These are phyloP conservation scores for Saccharomycopsis hybrid DNA, from an alignment of 1,139 yeast genomes.

Conservation along the genomic window DNA sequence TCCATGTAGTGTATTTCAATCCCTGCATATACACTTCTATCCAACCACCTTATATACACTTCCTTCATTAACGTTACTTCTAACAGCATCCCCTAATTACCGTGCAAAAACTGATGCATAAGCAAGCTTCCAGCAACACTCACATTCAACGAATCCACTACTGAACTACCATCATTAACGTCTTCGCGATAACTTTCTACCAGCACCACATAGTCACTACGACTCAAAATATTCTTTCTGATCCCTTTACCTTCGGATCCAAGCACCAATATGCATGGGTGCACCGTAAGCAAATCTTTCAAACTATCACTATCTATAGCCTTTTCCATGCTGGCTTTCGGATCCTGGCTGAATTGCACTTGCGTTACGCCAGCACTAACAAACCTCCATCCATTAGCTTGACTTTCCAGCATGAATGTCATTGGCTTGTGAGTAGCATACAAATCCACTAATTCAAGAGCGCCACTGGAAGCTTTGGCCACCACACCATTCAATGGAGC, in stretches of 20 bases:
- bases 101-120: conserved; percentile 35
- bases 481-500: conserved; percentile 75
- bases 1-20: no score
- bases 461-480: conserved; percentile 83
- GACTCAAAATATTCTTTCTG: conserved; percentile 53
- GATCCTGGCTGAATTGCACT: background rate
- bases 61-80: no score
- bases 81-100: no score
- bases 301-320: conserved; percentile 37
- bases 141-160: conserved; percentile 77
- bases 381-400: conserved; percentile 62
- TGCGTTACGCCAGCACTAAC: conserved; percentile 43
- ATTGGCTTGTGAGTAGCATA: conserved; percentile 53
- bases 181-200: conserved; percentile 33
- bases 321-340: conserved; percentile 24
- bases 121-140: conserved; percentile 82
- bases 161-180: conserved; percentile 30
- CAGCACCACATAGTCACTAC: conserved; percentile 61
- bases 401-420: conserved; percentile 51
- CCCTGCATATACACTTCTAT: no score
- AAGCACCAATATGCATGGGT: conserved; percentile 65
- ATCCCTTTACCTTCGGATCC: conserved; percentile 88
- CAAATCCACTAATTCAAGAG: conserved; percentile 66
- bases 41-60: no score
- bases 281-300: conserved; percentile 31